phyloP scores from a whole-genome alignment of 1,284 basidiomycete genomes.

The Irpex sp. region DNA sequence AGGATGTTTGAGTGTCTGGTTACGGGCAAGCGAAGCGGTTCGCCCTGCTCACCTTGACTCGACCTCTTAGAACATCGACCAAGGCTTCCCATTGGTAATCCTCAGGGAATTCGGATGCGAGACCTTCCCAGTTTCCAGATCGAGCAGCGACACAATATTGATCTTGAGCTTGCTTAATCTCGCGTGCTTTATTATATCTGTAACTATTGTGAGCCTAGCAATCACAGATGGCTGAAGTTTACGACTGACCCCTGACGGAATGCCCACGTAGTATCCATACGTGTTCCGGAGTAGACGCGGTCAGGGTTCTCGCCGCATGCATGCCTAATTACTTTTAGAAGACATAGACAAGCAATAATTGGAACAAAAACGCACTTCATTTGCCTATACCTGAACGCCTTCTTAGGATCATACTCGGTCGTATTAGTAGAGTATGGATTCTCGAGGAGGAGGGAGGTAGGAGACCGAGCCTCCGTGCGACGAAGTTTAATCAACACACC shows the following conservation, averaged over 20 bases:
- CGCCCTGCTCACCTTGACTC: conserved; percentile 54
- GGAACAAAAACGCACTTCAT: conserved; percentile 31
- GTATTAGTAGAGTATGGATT: conserved; percentile 39
- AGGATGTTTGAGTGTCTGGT: neutral
- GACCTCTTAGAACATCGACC: conserved; percentile 83
- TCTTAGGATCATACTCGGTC: conserved; percentile 21
- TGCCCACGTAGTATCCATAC: conserved; percentile 65
- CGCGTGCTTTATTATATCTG: conserved; percentile 67
- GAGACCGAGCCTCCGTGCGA: conserved; percentile 38
- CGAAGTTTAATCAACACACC: conserved; percentile 50
- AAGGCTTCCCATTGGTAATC: conserved; percentile 82
- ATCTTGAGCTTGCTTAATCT: conserved; percentile 76
- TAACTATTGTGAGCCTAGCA: neutral
- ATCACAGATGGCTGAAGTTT: neutral
- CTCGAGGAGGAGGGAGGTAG: conserved; percentile 45
- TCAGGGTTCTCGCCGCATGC: conserved; percentile 34
- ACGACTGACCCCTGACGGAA: conserved; percentile 39
- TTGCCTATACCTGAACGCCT: conserved; percentile 42
- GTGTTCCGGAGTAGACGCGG: conserved; percentile 36
- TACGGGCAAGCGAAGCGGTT: neutral
- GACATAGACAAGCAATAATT: neutral
- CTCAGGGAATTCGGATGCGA: conserved; percentile 70
- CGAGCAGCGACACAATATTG: conserved; percentile 61
- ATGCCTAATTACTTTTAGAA: conserved; percentile 18
- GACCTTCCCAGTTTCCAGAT: conserved; percentile 53